Conservation (phyloP, 805 yeast genomes). For the Teunomyces atbi region DNA sequence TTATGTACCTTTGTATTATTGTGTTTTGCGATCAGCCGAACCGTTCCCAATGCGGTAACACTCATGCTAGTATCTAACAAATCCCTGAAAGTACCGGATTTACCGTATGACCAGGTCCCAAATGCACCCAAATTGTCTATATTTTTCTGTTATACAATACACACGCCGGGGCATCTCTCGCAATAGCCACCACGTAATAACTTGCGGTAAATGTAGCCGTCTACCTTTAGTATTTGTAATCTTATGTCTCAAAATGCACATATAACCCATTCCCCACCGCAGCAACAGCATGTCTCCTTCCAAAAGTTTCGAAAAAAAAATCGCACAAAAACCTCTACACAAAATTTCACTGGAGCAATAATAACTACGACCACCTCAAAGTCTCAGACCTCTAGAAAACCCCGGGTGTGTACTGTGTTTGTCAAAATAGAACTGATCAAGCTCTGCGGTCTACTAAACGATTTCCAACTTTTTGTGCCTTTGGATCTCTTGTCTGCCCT, state of each 20-base stretch:
- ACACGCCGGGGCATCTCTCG: not conserved
- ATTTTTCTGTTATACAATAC: not conserved
- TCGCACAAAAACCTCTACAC: conserved; percentile 1
- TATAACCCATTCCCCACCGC: not conserved
- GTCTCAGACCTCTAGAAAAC: not conserved
- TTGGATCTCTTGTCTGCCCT: not conserved
- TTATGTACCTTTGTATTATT: too few relatives aligned
- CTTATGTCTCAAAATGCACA: not conserved
- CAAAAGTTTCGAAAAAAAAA: conserved; percentile 1
- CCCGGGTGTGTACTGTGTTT: conserved; percentile 1
- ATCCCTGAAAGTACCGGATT: not conserved
- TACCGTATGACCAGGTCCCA: not conserved
- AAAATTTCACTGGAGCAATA: conserved; percentile 3
- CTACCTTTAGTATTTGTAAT: not conserved
- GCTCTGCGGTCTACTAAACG: not conserved
- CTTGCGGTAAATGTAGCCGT: not conserved
- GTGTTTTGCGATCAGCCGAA: not conserved
- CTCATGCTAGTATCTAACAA: not conserved
- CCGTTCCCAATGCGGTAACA: not conserved
- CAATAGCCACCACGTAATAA: too few relatives aligned
- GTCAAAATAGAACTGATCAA: not conserved
- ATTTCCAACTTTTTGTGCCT: not conserved
- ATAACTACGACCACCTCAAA: conserved; percentile 1
- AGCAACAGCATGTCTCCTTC: not conserved
- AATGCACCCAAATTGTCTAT: not conserved